These are phyloP conservation scores for Penicillium paxilli DNA, from an alignment of 495 filamentous ascomycete genomes.

Conservation along the genomic window DNA sequence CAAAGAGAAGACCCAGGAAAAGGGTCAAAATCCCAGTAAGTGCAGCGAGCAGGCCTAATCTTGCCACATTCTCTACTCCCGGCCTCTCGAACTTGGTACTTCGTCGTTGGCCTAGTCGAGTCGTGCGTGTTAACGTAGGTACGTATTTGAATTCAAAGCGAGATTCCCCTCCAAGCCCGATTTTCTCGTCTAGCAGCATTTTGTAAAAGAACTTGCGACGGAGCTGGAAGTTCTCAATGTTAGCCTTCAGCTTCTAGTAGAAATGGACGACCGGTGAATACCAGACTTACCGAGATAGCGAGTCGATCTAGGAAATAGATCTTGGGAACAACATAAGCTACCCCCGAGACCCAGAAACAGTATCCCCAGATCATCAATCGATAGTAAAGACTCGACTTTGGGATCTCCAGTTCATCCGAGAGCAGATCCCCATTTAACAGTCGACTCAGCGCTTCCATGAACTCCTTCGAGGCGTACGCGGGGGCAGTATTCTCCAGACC, in stretches of 20 bases:
- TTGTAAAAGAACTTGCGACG: constrained; percentile 55
- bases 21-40: constrained; percentile 18
- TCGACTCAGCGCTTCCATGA: constrained; percentile 63
- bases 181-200: constrained; percentile 55
- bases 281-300: constrained; percentile 49
- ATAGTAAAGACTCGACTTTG: constrained; percentile 55
- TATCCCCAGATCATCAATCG: constrained; percentile 64
- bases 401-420: constrained; percentile 58
- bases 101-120: constrained; percentile 31
- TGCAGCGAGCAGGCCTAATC: constrained; percentile 29
- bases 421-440: constrained; percentile 70
- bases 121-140: constrained; percentile 45
- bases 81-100: constrained; percentile 19
- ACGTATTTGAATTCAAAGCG: constrained; percentile 67
- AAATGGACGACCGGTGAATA: neutral
- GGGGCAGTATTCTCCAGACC: constrained; percentile 63
- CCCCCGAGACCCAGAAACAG: constrained; percentile 60
- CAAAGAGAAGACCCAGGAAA: constrained; percentile 21
- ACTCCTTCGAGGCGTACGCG: constrained; percentile 58
- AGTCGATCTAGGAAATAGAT: constrained; percentile 58
- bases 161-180: constrained; percentile 56
- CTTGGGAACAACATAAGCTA: constrained; percentile 54
- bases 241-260: neutral
- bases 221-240: constrained; percentile 19
- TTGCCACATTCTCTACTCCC: constrained; percentile 31